Evolutionary conservation across 768 basidiomycete genomes (phyloP), one percentile per base, ranked within the genome.

Genomic region (Rhizopogon sp.): DNA sequence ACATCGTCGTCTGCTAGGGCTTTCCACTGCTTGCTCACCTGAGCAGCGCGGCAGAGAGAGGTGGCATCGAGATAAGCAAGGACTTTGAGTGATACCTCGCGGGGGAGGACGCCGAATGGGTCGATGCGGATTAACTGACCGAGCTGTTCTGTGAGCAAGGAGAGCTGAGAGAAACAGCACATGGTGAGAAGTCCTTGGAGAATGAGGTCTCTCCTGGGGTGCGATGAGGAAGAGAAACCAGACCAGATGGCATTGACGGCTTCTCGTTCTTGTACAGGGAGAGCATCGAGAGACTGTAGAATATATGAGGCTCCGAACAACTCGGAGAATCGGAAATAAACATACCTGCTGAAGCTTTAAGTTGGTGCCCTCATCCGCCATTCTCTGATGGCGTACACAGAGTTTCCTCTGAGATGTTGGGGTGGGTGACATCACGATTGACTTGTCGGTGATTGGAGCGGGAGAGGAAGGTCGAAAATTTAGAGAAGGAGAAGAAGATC

Each of bases 121-220:
- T 99, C 97, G 70, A 98, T 87, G 61, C 97, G 87, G 69, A 97
- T 98, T 61, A 98, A 86, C 60, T 91, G 86, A 35, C 85, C 77
- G 57, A 98, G 90, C 52, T 93, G 88, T 59, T 97, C 92, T 31
- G 93, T 88, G 56, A 99, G 87, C 49, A 98, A 88, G 28, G 97
- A 98, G 29, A 99, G 86, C 66, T 99, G 94, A 45, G 91, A 95
- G 76, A 97, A 98, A 73, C 97, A 98, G 70, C 95, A 98, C 93
- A 99, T 98, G 14, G 97, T 98, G 61, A 99, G 84, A 56, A 99
- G 81, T 40, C 97, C 97, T 64, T 91, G 92, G 47, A 99, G 87
- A 67, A 98, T 98, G 67, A 98, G 84, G 53, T 90, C 92, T 39
- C 97, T 83, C 37, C 90, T 85, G 5, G 88, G 83, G 64, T 98